phyloP scores from a whole-genome alignment of 345 rosid genomes.

The Capsella bursapastoris region DNA sequence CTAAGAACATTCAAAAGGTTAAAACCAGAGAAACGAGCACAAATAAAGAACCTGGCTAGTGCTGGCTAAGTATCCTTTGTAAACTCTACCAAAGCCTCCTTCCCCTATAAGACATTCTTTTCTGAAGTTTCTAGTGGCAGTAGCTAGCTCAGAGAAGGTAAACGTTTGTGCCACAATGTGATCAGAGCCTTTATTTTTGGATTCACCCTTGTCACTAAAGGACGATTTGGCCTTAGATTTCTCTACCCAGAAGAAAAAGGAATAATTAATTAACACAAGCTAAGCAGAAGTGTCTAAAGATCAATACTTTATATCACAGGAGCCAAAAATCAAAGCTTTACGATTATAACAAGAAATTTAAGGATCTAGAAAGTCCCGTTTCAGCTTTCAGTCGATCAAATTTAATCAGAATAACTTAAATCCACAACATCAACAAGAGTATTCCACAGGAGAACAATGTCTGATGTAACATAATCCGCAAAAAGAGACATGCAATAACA shows the following conservation, averaged over 20 bases:
- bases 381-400: not conserved
- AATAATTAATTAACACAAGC: not conserved
- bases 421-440: slow-evolving; percentile 16
- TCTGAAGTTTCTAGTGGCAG: slow-evolving; percentile 79
- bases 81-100: slow-evolving; percentile 91
- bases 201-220: slow-evolving; percentile 39
- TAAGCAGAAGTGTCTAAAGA: slow-evolving; percentile 2
- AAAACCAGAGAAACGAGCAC: not conserved
- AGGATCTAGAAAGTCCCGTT: slow-evolving; percentile 15
- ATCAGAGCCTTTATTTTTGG: slow-evolving; percentile 56
- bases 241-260: slow-evolving; percentile 45
- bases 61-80: slow-evolving; percentile 71
- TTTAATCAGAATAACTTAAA: not conserved
- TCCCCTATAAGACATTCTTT: slow-evolving; percentile 83
- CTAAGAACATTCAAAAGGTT: not conserved
- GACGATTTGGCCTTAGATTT: slow-evolving; percentile 49
- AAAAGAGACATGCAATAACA: slow-evolving; percentile 21
- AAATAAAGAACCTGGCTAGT: slow-evolving; percentile 60
- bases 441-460: slow-evolving; percentile 3
- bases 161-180: slow-evolving; percentile 72
- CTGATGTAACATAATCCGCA: slow-evolving; percentile 1
- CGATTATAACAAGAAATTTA: not conserved
- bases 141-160: slow-evolving; percentile 76
- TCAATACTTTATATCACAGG: slow-evolving; percentile 7
- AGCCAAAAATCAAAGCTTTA: slow-evolving; percentile 13